Percentiles rank a stretch among this genome's conserved stretches.
phyloP scores from a whole-genome alignment of 2,329 filamentous ascomycete genomes.

The Thelonectria discophora region DNA sequence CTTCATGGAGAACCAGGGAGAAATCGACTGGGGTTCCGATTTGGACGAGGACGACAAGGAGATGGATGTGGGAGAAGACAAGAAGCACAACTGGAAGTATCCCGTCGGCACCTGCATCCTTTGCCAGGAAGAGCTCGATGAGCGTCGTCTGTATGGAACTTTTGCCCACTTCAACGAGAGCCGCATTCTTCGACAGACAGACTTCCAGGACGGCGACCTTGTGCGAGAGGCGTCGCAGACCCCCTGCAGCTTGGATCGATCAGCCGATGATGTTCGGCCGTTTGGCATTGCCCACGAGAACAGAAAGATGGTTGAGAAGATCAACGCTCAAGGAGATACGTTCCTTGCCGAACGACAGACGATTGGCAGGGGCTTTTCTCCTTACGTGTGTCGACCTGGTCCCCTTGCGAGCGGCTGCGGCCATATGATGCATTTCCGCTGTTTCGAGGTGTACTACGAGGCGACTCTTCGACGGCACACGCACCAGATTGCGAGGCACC shows the following conservation, averaged over 20 bases:
- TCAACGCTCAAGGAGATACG: conserved; percentile 75
- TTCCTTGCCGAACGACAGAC: conserved; percentile 80
- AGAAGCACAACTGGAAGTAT: conserved; percentile 80
- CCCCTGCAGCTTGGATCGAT: conserved; percentile 83
- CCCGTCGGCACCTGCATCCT: conserved; percentile 93
- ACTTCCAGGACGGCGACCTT: conserved; percentile 82
- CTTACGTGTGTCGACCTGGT: conserved; percentile 71
- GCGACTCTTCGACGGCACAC: conserved; percentile 85
- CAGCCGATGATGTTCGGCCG: conserved; percentile 82
- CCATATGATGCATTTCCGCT: conserved; percentile 98
- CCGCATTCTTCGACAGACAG: conserved; percentile 85
- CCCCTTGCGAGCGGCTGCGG: conserved; percentile 92
- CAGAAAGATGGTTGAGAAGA: conserved; percentile 76
- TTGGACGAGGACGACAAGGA: conserved; percentile 80
- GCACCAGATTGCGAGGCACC: conserved; percentile 92
- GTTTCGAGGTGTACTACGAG: conserved; percentile 90
- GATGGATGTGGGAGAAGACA: conserved; percentile 66
- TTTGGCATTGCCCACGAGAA: conserved; percentile 94
- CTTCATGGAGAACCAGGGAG: conserved; percentile 89
- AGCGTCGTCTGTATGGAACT: conserved; percentile 87
- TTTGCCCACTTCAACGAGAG: conserved; percentile 92
- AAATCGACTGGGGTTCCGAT: conserved; percentile 84
- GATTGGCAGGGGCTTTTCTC: conserved; percentile 88
- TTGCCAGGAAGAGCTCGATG: conserved; percentile 95
- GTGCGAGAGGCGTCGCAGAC: conserved; percentile 83